Evolutionary conservation across 1,139 yeast species (phyloP), one percentile per base, ranked within the genome.

Genomic region (Torulaspora globosa): DNA sequence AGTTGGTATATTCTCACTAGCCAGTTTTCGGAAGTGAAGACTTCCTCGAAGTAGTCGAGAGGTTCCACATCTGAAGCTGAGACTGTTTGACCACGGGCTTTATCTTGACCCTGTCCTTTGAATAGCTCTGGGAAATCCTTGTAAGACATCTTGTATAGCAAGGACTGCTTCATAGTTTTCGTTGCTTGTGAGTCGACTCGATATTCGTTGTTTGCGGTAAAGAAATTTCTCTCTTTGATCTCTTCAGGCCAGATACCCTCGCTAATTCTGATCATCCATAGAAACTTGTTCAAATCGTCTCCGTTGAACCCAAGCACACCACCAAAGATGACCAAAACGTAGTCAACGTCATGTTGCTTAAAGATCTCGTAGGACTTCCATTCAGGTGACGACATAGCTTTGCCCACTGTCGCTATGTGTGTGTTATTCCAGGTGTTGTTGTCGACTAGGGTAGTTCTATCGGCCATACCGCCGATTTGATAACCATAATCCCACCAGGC

Each of bases 401-500:
- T 88, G 61, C 99, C 99, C 46, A 94, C 98, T n/a, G 97, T 89
- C 56, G 98, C 99, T 70, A 94, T 94, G 67, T 94, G 99, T 4
- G 99, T 94, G 72, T 94, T 94, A 68, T 94, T 94, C 99, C 99
- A 94, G 9, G 99, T 94, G 70, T 94, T 94, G 76, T 94, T 94
- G 69, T 94, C 99, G 36, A 94, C 99, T 57, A 94, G 76, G 4
- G 99, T 94, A 54, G 98, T 92, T 67, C 98, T 81, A 70, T 94
- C 98, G 38, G 98, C 98, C 97, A 94, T 92, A 52, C 99, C 99
- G 58, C 98, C 98, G 62, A 94, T 94, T 71, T 94, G 99, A 70
- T 94, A 94, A 46, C 99, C 99, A 66, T 94, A 94, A 74, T 94
- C 99, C 99, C 99, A 94, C 99, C 99, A 94, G 6, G 97, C 85